Base-by-base conservation (phyloP, 1,139 yeast species). In the Kurtzmaniella natalensis region DNA sequence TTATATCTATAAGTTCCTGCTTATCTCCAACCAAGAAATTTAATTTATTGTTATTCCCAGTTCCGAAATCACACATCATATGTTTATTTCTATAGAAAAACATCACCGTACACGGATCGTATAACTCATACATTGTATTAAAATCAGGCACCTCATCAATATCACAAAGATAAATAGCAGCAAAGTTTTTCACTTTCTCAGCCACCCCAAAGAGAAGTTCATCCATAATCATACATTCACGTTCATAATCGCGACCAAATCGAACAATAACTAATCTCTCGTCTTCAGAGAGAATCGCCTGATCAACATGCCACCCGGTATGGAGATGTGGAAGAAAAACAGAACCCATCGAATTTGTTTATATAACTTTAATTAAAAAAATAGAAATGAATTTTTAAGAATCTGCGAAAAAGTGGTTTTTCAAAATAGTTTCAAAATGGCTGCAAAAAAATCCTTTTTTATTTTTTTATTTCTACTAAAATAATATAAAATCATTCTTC, bases 21-120 rank as follows among this genome's bases (percentile, higher is more conserved):
- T 83, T 81, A 51, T 85, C 88, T 31, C 77, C 79, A 23, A 92
- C 64, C 34, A 59, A 51, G 59, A 92, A 92, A 52, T 88, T 88
- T 61, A 92, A 64, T 64, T 92, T 92, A 64, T 94, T 92, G 59
- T 94, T 92, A 54, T 92, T 87, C 28, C 99, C 99, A 0, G 98
- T 92, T 2, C 98, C 98, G 58, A 88, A 88, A 64, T 92, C 98
- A 60, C 96, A 86, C 87, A 89, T 78, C 95, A 94, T 89, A 56
- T 92, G 98, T 55, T 88, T 89, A 61, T 92, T 92, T 36, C 95
- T 67, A 60, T 76, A 87, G 56, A 92, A 92, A 53, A 92, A 89
- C 97, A 92, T 92, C 36, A 92, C 70, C 32, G 95, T 81, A 70
- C 85, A 78, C 20, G 95, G 94, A 45, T 87, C 96, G 51, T 82